Evolutionary conservation across 75 land plant species (phyloP), one percentile per base, ranked within the genome.

Genomic region (Pinus albicaulis): DNA sequence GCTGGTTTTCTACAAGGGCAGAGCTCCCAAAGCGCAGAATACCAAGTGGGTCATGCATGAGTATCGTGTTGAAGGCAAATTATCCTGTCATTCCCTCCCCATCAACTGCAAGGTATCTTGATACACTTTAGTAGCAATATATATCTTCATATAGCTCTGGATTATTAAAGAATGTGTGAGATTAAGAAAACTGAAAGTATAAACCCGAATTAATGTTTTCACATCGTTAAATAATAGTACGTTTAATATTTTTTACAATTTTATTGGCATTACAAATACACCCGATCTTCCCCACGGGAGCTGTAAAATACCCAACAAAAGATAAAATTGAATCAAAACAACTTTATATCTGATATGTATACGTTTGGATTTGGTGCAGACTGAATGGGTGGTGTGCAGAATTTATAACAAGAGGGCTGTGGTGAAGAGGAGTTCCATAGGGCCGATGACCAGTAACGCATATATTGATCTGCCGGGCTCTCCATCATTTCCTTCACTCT

Each of bases 351-450:
- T 10, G 53, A 48, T 48, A 1, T 48, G 12, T 48, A 48, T 10
- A 48, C 1, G 11, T 11, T 48, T 48, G 53, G 12, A 48, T 2
- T 44, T 48, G 53, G 38, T 36, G 79, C 82, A 84, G 79, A 86
- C 83, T 56, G 90, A 88, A 60, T 88, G 90, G 90, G 90, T 88
- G 34, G 90, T 88, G 25, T 88, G 89, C 82, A 78, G 89, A 56
- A 75, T 88, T 48, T 88, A 86, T 79, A 80, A 82, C 73, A 88
- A 86, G 38, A 36, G 4, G 2, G 38, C 4, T 36, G 4, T 36
- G 5, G 11, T 8, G 74, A 68, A 41, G 48, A 68, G 36, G 23
- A 68, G 71, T 34, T 20, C 71, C 36, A 2, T n/a, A 5, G 71
- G 71, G 20, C 23, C 41, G 52, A 68, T 41, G 23, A 38, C 13